Percentiles rank a stretch among this genome's conserved stretches.
These are phyloP conservation scores for Sclerotinia borealis DNA, from an alignment of 2,329 filamentous ascomycete genomes.

Conservation along the genomic window DNA sequence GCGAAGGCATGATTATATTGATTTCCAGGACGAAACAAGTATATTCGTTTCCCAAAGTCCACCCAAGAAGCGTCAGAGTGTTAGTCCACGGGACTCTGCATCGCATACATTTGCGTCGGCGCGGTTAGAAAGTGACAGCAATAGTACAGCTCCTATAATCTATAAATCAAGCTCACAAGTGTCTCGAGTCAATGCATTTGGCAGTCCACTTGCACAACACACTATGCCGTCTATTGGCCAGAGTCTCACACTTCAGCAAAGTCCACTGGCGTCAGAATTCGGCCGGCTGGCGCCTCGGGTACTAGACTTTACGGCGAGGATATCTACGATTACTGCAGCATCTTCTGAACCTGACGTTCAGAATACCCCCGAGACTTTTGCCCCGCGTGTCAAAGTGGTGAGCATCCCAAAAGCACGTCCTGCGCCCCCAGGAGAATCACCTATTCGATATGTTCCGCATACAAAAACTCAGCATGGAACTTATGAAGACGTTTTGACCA, in stretches of 20 bases:
- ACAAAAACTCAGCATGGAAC: slow-evolving; percentile 21
- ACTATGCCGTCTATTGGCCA: slow-evolving; percentile 15
- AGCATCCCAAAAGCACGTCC: slow-evolving; percentile 24
- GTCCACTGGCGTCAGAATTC: slow-evolving; percentile 1
- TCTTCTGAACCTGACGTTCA: not conserved
- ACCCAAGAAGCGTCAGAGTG: slow-evolving; percentile 17
- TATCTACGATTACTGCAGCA: not conserved
- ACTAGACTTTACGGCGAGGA: not conserved
- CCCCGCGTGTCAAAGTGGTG: slow-evolving; percentile 11
- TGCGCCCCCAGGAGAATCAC: slow-evolving; percentile 20
- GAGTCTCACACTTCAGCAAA: slow-evolving; percentile 15
- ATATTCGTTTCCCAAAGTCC: slow-evolving; percentile 2
- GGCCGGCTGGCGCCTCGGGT: not conserved
- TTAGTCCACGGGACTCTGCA: slow-evolving; percentile 4
- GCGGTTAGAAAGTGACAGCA: not conserved
- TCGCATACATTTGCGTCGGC: not conserved
- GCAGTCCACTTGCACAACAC: slow-evolving; percentile 23
- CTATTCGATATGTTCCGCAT: slow-evolving; percentile 26
- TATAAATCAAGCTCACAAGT: slow-evolving; percentile 20
- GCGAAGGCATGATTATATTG: not conserved
- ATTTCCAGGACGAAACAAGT: not conserved
- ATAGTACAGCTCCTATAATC: not conserved
- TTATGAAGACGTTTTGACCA: slow-evolving; percentile 24
- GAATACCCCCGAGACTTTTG: not conserved
- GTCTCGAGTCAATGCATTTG: slow-evolving; percentile 25